Conservation (phyloP, 345 rosid genomes). For the Corymbia maculata region DNA sequence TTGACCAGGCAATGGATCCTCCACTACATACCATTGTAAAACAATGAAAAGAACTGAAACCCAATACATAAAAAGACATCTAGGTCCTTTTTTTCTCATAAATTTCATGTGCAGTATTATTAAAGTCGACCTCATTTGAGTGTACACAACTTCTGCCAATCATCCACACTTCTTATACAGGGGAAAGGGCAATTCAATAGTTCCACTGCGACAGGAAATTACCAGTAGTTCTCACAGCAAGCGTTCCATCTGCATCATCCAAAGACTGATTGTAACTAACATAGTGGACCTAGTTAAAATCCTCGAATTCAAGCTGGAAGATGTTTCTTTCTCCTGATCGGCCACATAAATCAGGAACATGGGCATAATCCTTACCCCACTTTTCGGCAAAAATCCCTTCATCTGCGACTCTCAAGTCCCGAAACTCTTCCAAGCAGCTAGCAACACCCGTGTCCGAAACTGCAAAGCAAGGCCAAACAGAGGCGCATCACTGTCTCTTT, state of each 20-base stretch:
- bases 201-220: constrained; percentile 7
- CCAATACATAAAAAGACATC: neutral
- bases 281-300: neutral
- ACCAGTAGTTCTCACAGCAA: constrained; percentile 72
- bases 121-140: neutral
- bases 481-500: neutral
- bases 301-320: neutral
- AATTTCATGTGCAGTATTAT: neutral
- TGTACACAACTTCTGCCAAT: neutral
- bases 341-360: neutral
- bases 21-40: neutral
- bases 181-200: neutral
- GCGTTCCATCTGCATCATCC: constrained; percentile 61
- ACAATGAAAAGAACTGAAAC: neutral
- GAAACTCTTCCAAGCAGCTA: constrained; percentile 56
- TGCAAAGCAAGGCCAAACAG: neutral
- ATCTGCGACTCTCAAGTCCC: constrained; percentile 17
- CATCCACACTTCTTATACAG: neutral
- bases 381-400: constrained; percentile 20
- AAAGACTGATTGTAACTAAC: neutral
- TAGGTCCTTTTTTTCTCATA: neutral
- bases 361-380: constrained; percentile 32
- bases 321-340: neutral
- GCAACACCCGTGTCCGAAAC: constrained; percentile 80
- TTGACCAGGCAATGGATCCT: neutral